Evolutionary conservation across 1,284 basidiomycete species (phyloP), one percentile per base, ranked within the genome.

Genomic region (Cryptococcus sp.): DNA sequence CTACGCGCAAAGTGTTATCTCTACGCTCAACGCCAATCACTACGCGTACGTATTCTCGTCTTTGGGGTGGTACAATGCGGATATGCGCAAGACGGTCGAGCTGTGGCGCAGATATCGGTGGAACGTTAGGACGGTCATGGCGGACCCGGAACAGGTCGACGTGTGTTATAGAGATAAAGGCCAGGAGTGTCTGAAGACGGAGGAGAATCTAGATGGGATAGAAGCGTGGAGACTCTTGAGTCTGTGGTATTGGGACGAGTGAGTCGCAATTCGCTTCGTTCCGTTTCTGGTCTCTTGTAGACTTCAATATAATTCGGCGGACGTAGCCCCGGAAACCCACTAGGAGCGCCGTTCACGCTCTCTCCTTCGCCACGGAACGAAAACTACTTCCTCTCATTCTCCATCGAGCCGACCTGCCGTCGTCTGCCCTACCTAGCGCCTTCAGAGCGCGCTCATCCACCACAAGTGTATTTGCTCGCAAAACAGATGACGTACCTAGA

Each of bases 301-400:
- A 31, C 27, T 31, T 10, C 27, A 10, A 31, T 31, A 16, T 31
- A 10, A 31, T 31, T 10, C 10, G 27, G 27, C 27, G 10, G 4
- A 5, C 27, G 19, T 45, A 71, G 69, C 48, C 51, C 68, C 3
- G 60, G 65, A 15, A 73, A 78, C 57, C 78, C 78, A 0, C 68
- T 79, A 2, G 80, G 80, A 3, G 35, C 59, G 0, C 44, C 62
- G 35, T 81, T 77, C 69, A 80, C 78, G 20, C 66, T 81, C 7
- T 75, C 73, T 2, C 79, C 79, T 65, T 75, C 68, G 35, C 67
- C 62, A 5, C 57, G 57, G n/a, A 64, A 69, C 46, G 58, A 60
- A 23, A 77, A 78, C 60, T 64, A 70, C 48, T 77, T 75, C 60
- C 65, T 80, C 3, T 77, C 78, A 17, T 79, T 77, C 55, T 78